These are phyloP conservation scores for Globisporangium solare DNA, from an alignment of 352 stramenopile species.

Conservation along the genomic window DNA sequence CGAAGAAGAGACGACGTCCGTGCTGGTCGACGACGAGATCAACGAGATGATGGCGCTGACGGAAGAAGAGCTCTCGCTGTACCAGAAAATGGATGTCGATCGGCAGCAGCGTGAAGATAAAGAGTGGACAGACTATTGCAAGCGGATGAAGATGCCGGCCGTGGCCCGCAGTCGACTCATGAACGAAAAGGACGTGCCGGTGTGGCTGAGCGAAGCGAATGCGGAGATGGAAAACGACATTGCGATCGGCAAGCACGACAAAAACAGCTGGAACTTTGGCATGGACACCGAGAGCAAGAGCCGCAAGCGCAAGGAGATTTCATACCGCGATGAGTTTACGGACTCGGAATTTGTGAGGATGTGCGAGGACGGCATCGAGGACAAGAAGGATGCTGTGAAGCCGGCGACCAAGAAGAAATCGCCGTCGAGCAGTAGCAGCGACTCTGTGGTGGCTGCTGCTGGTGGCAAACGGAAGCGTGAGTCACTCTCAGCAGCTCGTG, in stretches of 20 bases:
- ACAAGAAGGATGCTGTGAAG: constrained; percentile 23
- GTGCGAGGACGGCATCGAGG: constrained; percentile 78
- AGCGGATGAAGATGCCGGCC: constrained; percentile 40
- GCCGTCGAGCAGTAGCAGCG: constrained; percentile 16
- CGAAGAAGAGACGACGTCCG: constrained; percentile 57
- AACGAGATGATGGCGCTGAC: constrained; percentile 90
- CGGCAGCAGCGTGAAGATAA: constrained; percentile 52
- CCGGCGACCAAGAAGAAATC: not conserved
- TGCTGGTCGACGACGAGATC: constrained; percentile 82
- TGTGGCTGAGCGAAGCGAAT: constrained; percentile 74
- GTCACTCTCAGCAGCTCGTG: not conserved
- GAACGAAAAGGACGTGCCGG: constrained; percentile 61
- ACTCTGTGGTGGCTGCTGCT: constrained; percentile 15
- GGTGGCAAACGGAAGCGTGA: constrained; percentile 32
- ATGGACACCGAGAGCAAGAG: constrained; percentile 34
- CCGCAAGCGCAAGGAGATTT: constrained; percentile 82
- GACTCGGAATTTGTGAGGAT: constrained; percentile 87
- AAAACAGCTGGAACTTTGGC: constrained; percentile 63
- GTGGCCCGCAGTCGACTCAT: constrained; percentile 57
- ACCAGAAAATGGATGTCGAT: constrained; percentile 69
- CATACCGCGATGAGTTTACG: constrained; percentile 81
- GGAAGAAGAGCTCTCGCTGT: constrained; percentile 74
- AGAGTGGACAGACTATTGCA: constrained; percentile 69
- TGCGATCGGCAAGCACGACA: constrained; percentile 46
- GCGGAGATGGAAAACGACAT: constrained; percentile 53